Conservation (phyloP, 352 stramenopile genomes). For the Lagenidium giganteum region DNA sequence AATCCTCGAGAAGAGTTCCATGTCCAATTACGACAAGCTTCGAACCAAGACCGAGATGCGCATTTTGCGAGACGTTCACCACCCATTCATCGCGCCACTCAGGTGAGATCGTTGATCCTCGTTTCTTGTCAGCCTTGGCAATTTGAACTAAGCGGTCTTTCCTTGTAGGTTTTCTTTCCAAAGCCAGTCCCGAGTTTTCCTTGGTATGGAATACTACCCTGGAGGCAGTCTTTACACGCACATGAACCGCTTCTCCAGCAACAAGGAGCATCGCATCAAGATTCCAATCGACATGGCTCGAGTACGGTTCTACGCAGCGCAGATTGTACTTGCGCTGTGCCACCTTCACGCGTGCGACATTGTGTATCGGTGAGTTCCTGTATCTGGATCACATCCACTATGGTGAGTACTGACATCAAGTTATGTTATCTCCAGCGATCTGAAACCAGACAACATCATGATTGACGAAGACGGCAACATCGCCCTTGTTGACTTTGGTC, state of each 20-base stretch:
- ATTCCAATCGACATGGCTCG: constrained; percentile 73
- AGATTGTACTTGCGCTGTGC: constrained; percentile 89
- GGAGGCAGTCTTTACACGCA: constrained; percentile 87
- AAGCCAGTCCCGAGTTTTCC: constrained; percentile 69
- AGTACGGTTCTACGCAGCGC: constrained; percentile 88
- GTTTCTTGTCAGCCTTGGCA: no score
- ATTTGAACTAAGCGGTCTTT: no score
- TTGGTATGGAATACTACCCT: constrained; percentile 85
- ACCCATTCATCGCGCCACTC: constrained; percentile 92
- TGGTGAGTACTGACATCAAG: no score
- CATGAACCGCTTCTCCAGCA: constrained; percentile 90
- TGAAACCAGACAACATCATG: constrained; percentile 96
- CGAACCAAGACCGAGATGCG: constrained; percentile 91
- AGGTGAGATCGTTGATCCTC: no score
- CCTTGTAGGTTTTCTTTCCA: constrained; percentile 72
- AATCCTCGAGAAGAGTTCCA: constrained; percentile 89
- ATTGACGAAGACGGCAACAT: constrained; percentile 93
- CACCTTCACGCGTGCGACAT: constrained; percentile 92
- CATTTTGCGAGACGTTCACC: constrained; percentile 87
- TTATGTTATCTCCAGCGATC: constrained; percentile 45
- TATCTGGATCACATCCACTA: neutral
- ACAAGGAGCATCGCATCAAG: constrained; percentile 86
- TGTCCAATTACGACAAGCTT: constrained; percentile 90
- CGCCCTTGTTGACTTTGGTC: constrained; percentile 92
- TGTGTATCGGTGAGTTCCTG: constrained; percentile 75